phyloP scores from a whole-genome alignment of 2,329 filamentous ascomycete genomes.

The Pseudogymnoascus sp. region DNA sequence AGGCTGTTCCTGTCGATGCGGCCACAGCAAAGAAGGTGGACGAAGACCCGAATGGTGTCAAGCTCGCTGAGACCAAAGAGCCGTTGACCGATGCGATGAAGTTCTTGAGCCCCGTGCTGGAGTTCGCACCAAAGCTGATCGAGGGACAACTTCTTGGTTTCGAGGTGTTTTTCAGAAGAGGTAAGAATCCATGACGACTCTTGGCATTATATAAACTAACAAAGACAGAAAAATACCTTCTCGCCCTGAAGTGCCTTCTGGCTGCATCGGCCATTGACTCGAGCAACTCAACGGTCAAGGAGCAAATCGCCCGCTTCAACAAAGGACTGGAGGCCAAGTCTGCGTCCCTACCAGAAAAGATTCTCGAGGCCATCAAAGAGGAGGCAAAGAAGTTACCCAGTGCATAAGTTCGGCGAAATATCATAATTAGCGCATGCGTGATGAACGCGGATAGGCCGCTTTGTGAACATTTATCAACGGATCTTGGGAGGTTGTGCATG shows the following conservation, averaged over 20 bases:
- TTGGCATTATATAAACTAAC: conserved; percentile 23
- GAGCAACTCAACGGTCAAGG: conserved; percentile 63
- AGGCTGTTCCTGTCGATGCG: conserved; percentile 50
- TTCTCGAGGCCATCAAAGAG: conserved; percentile 5
- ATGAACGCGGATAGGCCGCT: not conserved
- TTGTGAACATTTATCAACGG: conserved; percentile 5
- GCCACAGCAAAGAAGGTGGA: conserved; percentile 78
- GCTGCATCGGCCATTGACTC: conserved; percentile 63
- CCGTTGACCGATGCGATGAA: conserved; percentile 83
- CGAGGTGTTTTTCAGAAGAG: conserved; percentile 76
- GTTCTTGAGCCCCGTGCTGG: conserved; percentile 72
- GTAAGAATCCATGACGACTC: conserved; percentile 43
- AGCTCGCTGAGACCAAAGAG: conserved; percentile 71
- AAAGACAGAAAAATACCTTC: conserved; percentile 67
- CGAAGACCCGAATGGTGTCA: conserved; percentile 74
- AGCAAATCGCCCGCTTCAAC: conserved; percentile 65
- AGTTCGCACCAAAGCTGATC: conserved; percentile 72
- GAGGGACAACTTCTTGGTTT: conserved; percentile 81
- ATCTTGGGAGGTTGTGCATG: conserved; percentile 1
- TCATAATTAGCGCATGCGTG: conserved; percentile 2
- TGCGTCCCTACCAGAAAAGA: not conserved
- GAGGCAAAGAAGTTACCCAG: conserved; percentile 2
- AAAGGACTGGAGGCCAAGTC: conserved; percentile 44
- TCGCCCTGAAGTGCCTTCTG: conserved; percentile 79
- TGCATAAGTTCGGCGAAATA: conserved; percentile 6